Evolutionary conservation across 2,329 filamentous ascomycete species (phyloP).

Genomic region (Huntiella savannae): DNA sequence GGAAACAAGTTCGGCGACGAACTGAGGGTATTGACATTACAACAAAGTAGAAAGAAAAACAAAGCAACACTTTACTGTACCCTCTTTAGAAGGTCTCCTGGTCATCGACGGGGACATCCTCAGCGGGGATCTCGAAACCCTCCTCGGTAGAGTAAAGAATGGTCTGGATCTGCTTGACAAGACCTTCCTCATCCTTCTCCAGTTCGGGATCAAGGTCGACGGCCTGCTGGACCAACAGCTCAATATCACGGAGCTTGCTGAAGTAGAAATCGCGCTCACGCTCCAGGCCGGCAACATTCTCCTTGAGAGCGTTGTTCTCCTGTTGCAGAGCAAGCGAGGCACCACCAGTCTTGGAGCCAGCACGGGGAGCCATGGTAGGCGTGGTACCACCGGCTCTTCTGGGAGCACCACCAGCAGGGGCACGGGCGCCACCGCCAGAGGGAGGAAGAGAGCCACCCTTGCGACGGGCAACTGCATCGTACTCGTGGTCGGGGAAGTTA

Average conservation of each 20-base stretch:
- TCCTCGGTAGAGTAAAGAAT: conserved; percentile 96
- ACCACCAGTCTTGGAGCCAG: conserved; percentile 26
- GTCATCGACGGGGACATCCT: conserved; percentile 52
- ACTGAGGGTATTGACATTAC: conserved; percentile 1
- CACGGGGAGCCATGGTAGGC: conserved; percentile 30
- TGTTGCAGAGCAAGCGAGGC: conserved; percentile 52
- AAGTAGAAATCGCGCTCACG: conserved; percentile 98
- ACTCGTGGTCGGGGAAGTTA: conserved; percentile 91
- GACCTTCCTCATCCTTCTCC: conserved; percentile 78
- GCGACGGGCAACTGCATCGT: conserved; percentile 72
- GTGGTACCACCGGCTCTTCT: conserved; percentile 39
- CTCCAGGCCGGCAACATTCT: conserved; percentile 86
- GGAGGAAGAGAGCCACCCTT: conserved; percentile 52
- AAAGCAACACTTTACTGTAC: not conserved
- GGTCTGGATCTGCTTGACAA: conserved; percentile 89
- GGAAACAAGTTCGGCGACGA: not conserved
- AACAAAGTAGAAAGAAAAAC: not conserved
- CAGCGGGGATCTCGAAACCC: conserved; percentile 75
- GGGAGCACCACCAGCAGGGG: conserved; percentile 31
- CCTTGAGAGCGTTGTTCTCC: conserved; percentile 79
- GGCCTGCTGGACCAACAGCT: conserved; percentile 80
- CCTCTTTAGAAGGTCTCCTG: conserved; percentile 54
- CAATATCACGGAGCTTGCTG: conserved; percentile 93
- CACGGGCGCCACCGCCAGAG: conserved; percentile 26
- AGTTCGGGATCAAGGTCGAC: conserved; percentile 83